Conservation (phyloP, 75 land plant genomes). For the Cryptomeria japonica region DNA sequence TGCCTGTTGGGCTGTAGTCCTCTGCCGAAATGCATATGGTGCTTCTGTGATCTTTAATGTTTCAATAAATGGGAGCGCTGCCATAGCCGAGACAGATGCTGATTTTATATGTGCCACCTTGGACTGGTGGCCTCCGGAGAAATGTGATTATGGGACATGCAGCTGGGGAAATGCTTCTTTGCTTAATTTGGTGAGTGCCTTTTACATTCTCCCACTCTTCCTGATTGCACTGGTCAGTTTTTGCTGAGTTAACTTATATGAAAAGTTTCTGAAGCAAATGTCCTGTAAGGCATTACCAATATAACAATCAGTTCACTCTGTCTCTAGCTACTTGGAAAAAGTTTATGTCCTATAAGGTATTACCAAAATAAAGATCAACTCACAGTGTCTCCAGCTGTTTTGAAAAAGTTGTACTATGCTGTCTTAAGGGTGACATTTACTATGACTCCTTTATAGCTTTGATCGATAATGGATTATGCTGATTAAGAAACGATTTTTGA, state of each 20-base stretch:
- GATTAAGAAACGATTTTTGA: neutral
- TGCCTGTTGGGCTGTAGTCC: neutral
- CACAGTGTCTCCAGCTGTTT: too few species aligned
- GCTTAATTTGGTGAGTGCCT: conserved; percentile 66
- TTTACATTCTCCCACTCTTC: neutral
- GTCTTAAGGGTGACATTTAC: neutral
- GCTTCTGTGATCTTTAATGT: neutral
- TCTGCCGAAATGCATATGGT: neutral
- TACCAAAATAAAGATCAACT: too few species aligned
- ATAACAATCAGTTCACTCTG: too few species aligned
- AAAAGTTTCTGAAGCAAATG: neutral
- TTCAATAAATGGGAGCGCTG: conserved; percentile 22
- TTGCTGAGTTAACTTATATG: neutral
- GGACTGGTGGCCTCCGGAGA: conserved; percentile 97
- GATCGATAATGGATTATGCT: neutral
- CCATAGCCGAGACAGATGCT: conserved; percentile 40
- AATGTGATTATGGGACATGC: conserved; percentile 89
- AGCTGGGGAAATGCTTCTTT: conserved; percentile 83
- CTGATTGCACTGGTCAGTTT: neutral
- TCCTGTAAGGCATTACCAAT: too few species aligned
- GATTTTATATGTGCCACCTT: conserved; percentile 84
- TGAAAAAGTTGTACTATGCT: too few species aligned
- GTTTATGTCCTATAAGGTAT: neutral
- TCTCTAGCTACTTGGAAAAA: too few species aligned
- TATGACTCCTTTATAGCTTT: too few species aligned